These are phyloP conservation scores for Nectriaceae sp. DNA, from an alignment of 2,329 filamentous ascomycete species.

Conservation along the genomic window DNA sequence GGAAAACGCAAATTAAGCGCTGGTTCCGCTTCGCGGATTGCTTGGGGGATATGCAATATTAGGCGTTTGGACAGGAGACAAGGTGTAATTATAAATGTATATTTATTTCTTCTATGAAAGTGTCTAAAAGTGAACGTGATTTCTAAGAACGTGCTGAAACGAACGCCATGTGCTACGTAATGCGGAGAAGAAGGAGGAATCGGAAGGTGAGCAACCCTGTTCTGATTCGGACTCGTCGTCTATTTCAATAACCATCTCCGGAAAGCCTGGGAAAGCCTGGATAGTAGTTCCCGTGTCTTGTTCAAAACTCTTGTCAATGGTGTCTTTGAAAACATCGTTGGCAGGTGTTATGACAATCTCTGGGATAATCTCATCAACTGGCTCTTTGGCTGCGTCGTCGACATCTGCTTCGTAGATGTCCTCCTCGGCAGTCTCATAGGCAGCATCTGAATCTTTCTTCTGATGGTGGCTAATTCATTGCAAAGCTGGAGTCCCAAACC, in stretches of 20 bases:
- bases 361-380: background rate
- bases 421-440: background rate
- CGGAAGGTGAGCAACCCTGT: background rate
- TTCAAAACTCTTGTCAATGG: background rate
- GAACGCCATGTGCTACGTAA: constrained; percentile 17
- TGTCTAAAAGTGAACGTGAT: constrained; percentile 23
- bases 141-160: constrained; percentile 14
- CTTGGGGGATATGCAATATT: constrained; percentile 14
- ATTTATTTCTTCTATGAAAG: constrained; percentile 1
- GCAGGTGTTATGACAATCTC: background rate
- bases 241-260: background rate
- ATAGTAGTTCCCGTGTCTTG: no score
- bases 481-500: constrained; percentile 15
- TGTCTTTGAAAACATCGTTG: background rate
- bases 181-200: constrained; percentile 11
- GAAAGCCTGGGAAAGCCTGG: background rate
- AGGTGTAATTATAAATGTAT: constrained; percentile 16
- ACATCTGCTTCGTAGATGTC: background rate
- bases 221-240: constrained; percentile 3
- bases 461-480: constrained; percentile 14
- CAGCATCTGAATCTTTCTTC: background rate
- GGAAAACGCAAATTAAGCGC: constrained; percentile 4
- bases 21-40: constrained; percentile 16
- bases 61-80: constrained; percentile 4
- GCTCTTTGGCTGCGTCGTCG: background rate